A percentile compares a stretch with the other conserved stretches of the same genome.
These are phyloP conservation scores for Solanum dulcamara DNA, from an alignment of 257 asterid species.

Conservation along the genomic window DNA sequence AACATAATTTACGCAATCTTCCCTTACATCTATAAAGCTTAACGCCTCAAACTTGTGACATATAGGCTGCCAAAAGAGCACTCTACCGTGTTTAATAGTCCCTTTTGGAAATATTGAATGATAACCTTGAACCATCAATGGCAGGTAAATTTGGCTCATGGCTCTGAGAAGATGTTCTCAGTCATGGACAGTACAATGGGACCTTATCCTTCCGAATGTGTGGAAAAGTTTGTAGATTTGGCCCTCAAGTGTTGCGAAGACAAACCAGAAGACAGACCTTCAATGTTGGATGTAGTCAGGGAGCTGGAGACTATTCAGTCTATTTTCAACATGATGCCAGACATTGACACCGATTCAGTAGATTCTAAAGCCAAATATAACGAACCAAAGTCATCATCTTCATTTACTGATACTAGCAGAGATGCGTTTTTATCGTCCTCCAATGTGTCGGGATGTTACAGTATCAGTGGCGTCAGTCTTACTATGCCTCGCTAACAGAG, in stretches of 20 bases:
- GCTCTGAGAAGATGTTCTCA: conserved; percentile 47
- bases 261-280: conserved; percentile 60
- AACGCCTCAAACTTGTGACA: not conserved
- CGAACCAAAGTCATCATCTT: conserved; percentile 23
- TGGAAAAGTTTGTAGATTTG: conserved; percentile 47
- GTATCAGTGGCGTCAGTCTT: conserved; percentile 34
- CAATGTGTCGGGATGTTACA: conserved; percentile 35
- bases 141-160: conserved; percentile 57
- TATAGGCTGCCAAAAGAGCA: not conserved
- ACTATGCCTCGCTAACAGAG: conserved; percentile 52
- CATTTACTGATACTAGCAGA: conserved; percentile 18
- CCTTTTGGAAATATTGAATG: not conserved
- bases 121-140: not conserved
- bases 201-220: conserved; percentile 45
- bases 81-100: not conserved
- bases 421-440: conserved; percentile 24
- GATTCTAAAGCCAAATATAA: conserved; percentile 26
- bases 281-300: conserved; percentile 69
- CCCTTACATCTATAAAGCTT: too few species aligned
- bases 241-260: conserved; percentile 67
- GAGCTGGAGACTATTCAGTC: conserved; percentile 46
- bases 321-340: conserved; percentile 30
- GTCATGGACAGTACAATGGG: conserved; percentile 75
- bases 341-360: conserved; percentile 8
- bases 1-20: too few species aligned